These are phyloP conservation scores for Alopecurus myosuroides DNA, from an alignment of 176 grass and related monocot genomes.

Conservation along the genomic window DNA sequence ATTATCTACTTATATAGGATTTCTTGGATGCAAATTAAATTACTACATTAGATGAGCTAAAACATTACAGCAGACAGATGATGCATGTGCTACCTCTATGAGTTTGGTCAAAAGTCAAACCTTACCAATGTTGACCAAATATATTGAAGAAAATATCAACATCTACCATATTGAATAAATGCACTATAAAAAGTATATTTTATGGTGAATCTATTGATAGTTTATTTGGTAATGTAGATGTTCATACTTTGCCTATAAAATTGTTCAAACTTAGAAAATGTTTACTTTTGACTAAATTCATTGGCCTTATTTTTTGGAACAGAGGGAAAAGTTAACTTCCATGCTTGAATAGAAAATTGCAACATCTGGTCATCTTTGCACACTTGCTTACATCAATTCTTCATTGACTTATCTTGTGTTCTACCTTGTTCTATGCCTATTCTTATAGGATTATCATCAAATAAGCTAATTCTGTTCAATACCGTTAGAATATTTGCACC, in stretches of 20 bases:
- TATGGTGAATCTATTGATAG: too few species aligned
- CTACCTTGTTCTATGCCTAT: neutral
- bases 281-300: too few species aligned
- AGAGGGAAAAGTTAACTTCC: neutral
- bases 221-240: too few species aligned
- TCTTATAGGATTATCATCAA: neutral
- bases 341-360: neutral
- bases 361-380: neutral
- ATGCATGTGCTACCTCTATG: neutral
- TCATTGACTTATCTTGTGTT: neutral
- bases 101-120: too few species aligned
- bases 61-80: neutral
- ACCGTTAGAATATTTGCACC: neutral
- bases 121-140: too few species aligned
- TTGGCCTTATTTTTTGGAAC: too few species aligned
- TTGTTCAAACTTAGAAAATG: too few species aligned
- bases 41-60: conserved; percentile 7
- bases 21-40: neutral
- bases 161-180: too few species aligned
- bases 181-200: too few species aligned
- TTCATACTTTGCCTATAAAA: too few species aligned
- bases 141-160: too few species aligned
- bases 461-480: conserved; percentile 1
- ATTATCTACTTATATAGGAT: neutral
- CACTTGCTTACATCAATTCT: neutral